phyloP scores from a whole-genome alignment of 352 stramenopile species.

The Thraustochytrium sp. region DNA sequence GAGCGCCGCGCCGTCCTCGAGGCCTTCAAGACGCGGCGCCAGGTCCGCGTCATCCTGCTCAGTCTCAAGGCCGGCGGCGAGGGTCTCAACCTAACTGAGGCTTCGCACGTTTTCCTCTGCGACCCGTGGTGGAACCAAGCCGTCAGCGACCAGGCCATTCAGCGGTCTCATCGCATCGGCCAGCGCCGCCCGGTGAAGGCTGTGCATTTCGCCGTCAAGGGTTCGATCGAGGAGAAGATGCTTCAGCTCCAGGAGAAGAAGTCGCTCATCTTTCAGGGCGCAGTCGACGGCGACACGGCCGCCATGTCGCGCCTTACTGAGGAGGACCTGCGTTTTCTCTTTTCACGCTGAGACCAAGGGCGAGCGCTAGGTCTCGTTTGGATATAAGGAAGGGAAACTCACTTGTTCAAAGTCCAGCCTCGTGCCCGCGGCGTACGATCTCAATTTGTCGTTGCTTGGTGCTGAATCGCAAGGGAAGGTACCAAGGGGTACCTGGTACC shows the following conservation, averaged over 20 bases:
- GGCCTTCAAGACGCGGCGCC: constrained; percentile 76
- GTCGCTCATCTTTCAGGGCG: constrained; percentile 96
- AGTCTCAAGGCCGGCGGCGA: constrained; percentile 96
- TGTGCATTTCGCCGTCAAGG: constrained; percentile 93
- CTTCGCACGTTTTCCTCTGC: constrained; percentile 94
- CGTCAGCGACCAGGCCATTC: constrained; percentile 89
- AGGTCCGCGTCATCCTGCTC: constrained; percentile 92
- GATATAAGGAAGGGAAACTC: too few species aligned
- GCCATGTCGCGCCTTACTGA: constrained; percentile 81
- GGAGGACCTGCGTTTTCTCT: constrained; percentile 87
- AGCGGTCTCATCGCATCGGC: constrained; percentile 93
- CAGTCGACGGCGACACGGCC: constrained; percentile 82
- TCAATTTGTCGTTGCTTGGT: too few species aligned
- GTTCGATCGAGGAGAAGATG: constrained; percentile 95
- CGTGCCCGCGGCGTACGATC: too few species aligned
- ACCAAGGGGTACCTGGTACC: too few species aligned
- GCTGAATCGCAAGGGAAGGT: too few species aligned
- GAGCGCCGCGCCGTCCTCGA: constrained; percentile 66
- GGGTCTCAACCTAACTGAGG: constrained; percentile 94
- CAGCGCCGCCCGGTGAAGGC: constrained; percentile 94
- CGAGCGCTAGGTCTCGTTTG: too few species aligned
- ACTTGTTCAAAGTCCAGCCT: too few species aligned
- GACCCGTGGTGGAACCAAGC: constrained; percentile 98
- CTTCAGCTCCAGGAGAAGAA: constrained; percentile 91
- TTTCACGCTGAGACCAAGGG: constrained; percentile 56